A percentile compares a stretch with the other conserved stretches of the same genome.
Conservation (phyloP, 2,329 filamentous ascomycete genomes). For the Penicillium sp. region DNA sequence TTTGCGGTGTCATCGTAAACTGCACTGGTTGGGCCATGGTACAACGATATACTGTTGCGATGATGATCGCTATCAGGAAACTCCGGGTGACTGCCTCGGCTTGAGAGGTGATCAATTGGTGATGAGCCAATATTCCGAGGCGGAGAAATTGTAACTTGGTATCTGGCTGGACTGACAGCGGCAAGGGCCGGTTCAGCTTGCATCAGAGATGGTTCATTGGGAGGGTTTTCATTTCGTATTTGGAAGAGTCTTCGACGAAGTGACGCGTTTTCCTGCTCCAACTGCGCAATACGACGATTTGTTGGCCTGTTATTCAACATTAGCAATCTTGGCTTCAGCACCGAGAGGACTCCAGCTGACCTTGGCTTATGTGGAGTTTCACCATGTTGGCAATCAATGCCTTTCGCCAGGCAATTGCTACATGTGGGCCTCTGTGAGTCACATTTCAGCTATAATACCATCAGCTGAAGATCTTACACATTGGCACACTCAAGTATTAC, state of each 20-base stretch:
- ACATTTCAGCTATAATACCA: constrained; percentile 45
- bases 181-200: constrained; percentile 6
- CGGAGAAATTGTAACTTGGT: constrained; percentile 1
- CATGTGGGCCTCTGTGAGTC: constrained; percentile 46
- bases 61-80: constrained; percentile 15
- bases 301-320: constrained; percentile 19
- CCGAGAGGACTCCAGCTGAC: constrained; percentile 6
- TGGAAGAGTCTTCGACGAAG: constrained; percentile 17
- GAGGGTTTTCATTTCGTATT: background rate
- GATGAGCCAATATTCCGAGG: constrained; percentile 7
- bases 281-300: constrained; percentile 24
- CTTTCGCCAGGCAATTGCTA: constrained; percentile 46
- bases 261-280: constrained; percentile 25
- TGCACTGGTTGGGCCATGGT: constrained; percentile 25
- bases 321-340: background rate
- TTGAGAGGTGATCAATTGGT: constrained; percentile 6
- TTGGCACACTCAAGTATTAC: constrained; percentile 3
- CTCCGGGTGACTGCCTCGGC: constrained; percentile 15
- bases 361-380: constrained; percentile 30
- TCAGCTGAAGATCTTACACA: background rate
- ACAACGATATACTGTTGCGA: constrained; percentile 16
- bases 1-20: constrained; percentile 21
- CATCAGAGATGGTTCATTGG: constrained; percentile 1
- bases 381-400: constrained; percentile 44
- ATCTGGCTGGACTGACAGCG: constrained; percentile 4